These are phyloP conservation scores for Puccinia hordei DNA, from an alignment of 1,284 basidiomycete genomes.

Conservation along the genomic window DNA sequence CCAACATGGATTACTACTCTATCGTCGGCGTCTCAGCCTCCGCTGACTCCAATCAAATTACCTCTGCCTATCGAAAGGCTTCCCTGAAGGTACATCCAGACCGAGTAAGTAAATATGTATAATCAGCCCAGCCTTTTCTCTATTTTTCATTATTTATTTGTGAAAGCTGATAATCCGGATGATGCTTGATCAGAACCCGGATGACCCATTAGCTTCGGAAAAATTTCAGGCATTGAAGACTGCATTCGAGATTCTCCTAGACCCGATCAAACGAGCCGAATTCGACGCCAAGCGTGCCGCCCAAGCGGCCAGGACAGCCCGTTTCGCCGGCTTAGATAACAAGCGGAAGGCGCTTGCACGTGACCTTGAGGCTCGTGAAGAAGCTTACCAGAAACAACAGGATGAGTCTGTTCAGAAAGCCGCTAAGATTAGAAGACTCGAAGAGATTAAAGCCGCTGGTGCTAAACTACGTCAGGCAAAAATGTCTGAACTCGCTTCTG, in stretches of 20 bases:
- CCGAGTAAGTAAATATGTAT: conserved; percentile 41
- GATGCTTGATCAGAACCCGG: conserved; percentile 27
- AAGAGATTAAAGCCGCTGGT: conserved; percentile 47
- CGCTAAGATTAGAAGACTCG: conserved; percentile 28
- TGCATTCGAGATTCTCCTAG: conserved; percentile 32
- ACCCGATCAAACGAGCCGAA: conserved; percentile 41
- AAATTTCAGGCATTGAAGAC: conserved; percentile 42
- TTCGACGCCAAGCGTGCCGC: conserved; percentile 32
- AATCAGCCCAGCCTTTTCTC: neutral
- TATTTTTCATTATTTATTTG: neutral
- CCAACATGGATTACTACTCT: conserved; percentile 38
- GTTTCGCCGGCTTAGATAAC: conserved; percentile 19
- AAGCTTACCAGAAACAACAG: conserved; percentile 26
- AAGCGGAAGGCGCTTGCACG: conserved; percentile 30
- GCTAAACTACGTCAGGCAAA: conserved; percentile 29
- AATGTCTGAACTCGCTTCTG: conserved; percentile 3
- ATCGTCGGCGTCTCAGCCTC: conserved; percentile 27
- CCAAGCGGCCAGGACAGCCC: conserved; percentile 18
- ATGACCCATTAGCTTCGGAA: conserved; percentile 41
- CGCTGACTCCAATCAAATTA: conserved; percentile 43
- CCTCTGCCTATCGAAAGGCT: conserved; percentile 44
- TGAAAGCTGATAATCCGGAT: neutral
- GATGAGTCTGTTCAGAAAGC: neutral
- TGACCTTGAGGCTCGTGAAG: conserved; percentile 35
- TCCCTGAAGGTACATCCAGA: conserved; percentile 51